These are phyloP conservation scores for Alliaria petiolata DNA, from an alignment of 345 rosid species.

Conservation along the genomic window DNA sequence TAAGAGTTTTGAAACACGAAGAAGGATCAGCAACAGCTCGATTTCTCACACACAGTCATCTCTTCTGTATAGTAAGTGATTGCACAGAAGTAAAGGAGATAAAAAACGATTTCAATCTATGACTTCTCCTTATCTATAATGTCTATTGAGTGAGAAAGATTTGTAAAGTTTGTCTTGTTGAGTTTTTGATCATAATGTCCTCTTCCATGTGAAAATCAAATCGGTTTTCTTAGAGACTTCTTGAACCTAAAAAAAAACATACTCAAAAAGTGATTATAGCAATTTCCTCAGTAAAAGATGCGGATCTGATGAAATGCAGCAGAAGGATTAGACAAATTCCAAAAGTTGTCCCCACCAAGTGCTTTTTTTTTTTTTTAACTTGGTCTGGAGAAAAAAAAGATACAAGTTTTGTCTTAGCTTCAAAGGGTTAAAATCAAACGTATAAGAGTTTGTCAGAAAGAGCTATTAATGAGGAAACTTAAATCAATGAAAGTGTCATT, in stretches of 20 bases:
- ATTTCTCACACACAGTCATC: slow-evolving; percentile 36
- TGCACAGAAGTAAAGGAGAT: background rate
- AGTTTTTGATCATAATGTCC: slow-evolving; percentile 8
- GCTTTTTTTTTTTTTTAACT: background rate
- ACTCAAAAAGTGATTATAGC: background rate
- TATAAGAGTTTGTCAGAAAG: background rate
- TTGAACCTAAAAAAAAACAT: background rate
- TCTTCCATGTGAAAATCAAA: background rate
- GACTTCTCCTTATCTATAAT: background rate
- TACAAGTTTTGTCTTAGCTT: slow-evolving; percentile 13
- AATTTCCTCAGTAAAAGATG: background rate
- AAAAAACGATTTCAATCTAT: background rate
- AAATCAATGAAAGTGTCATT: slow-evolving; percentile 16
- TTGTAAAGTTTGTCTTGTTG: slow-evolving; percentile 14
- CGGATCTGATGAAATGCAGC: slow-evolving; percentile 16
- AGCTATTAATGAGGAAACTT: slow-evolving; percentile 25
- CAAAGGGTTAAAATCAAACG: background rate
- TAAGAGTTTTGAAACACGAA: slow-evolving; percentile 35
- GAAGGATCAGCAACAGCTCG: slow-evolving; percentile 31
- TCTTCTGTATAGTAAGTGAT: slow-evolving; percentile 42
- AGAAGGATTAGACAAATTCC: slow-evolving; percentile 4
- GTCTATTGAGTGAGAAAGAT: slow-evolving; percentile 13
- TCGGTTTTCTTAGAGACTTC: background rate
- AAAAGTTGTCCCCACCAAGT: slow-evolving; percentile 14
- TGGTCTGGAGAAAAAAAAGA: slow-evolving; percentile 1